A percentile compares a stretch with the other conserved stretches of the same genome.
phyloP scores from a whole-genome alignment of 257 asterid species.

The Pogostemon cablin region DNA sequence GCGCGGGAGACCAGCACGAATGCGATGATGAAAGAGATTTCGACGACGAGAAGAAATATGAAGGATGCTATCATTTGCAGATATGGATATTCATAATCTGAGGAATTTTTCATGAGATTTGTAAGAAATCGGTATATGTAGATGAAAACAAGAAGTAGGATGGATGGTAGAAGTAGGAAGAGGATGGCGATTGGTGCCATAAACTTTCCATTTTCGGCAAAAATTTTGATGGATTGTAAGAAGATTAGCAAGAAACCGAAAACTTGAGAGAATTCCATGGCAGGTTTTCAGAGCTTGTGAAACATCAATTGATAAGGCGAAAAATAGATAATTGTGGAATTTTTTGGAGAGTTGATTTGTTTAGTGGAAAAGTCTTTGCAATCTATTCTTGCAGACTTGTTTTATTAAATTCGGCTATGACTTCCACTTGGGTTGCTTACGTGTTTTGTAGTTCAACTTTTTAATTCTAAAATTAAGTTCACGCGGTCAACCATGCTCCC shows the following conservation, averaged over 20 bases:
- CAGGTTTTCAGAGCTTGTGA: background rate
- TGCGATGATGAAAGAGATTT: background rate
- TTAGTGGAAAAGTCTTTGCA: no score
- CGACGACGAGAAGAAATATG: background rate
- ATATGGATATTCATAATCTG: background rate
- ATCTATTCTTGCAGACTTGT: no score
- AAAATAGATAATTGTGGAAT: no score
- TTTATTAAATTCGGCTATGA: no score
- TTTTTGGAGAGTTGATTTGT: no score
- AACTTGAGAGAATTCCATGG: background rate
- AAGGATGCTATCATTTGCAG: background rate
- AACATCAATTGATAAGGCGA: background rate
- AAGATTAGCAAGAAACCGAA: constrained; percentile 37
- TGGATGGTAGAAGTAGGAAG: constrained; percentile 35
- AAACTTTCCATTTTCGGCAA: constrained; percentile 34
- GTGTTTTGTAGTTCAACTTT: no score
- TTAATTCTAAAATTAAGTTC: no score
- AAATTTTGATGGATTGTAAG: constrained; percentile 35
- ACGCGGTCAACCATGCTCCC: no score
- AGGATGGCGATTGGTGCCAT: constrained; percentile 32
- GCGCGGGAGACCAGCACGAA: constrained; percentile 12
- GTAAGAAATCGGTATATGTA: constrained; percentile 7
- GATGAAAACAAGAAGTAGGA: constrained; percentile 25
- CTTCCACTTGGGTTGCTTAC: no score
- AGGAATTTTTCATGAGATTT: background rate